phyloP scores from a whole-genome alignment of 345 rosid species.

The Aurinia saxatilis region DNA sequence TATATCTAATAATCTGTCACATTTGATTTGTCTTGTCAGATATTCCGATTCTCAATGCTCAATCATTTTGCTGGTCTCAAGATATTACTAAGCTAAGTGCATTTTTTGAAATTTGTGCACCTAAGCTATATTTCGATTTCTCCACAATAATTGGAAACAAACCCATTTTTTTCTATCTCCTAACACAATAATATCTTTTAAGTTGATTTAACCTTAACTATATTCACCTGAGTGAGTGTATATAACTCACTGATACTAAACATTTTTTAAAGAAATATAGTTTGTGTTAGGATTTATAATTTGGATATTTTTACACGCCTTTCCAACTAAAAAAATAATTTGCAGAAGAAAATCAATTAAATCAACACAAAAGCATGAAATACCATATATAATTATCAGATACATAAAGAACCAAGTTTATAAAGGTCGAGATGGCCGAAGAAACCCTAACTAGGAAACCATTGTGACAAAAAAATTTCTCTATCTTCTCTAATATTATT shows the following conservation, averaged over 20 bases:
- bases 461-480: no score
- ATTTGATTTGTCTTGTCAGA: conserved; percentile 28
- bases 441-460: no score
- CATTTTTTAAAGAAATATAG: no score
- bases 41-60: conserved; percentile 25
- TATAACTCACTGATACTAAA: not conserved
- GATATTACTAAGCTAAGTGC: not conserved
- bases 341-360: no score
- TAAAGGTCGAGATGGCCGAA: no score
- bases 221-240: not conserved
- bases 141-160: not conserved
- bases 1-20: conserved; percentile 16
- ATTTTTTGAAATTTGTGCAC: conserved; percentile 18
- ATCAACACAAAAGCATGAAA: no score
- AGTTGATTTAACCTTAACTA: not conserved
- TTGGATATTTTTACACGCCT: no score
- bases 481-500: no score
- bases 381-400: no score
- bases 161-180: not conserved
- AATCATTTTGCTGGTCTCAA: conserved; percentile 28
- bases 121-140: not conserved
- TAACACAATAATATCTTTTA: not conserved
- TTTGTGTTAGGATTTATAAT: no score
- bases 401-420: no score
- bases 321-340: no score